These are phyloP conservation scores for Chlorella variabilis DNA, from an alignment of 163 green algal genomes.

Conservation along the genomic window DNA sequence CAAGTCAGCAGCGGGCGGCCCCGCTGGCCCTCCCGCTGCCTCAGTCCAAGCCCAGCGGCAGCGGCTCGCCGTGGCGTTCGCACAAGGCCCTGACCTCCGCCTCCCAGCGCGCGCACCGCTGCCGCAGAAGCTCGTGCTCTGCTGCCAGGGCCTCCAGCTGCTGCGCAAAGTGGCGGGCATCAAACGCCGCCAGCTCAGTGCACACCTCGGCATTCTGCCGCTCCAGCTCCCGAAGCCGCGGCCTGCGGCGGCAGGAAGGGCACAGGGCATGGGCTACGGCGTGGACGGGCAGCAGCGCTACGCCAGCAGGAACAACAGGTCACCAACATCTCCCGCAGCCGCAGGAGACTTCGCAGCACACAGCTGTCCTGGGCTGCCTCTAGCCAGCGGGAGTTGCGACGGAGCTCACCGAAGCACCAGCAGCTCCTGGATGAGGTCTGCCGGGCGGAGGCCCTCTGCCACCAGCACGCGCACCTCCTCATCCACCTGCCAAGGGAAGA, in stretches of 20 bases:
- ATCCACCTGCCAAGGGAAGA: background rate
- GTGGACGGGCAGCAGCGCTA: too few species aligned
- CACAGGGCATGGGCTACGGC: too few species aligned
- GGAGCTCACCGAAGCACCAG: slow-evolving; percentile 12
- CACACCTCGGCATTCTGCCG: slow-evolving; percentile 2
- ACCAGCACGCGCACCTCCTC: slow-evolving; percentile 38
- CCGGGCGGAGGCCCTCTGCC: slow-evolving; percentile 34
- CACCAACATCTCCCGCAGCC: too few species aligned
- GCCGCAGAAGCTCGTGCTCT: slow-evolving; percentile 35
- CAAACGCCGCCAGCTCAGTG: slow-evolving; percentile 14
- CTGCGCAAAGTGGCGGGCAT: background rate
- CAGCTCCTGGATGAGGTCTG: slow-evolving; percentile 41
- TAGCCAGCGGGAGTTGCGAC: too few species aligned
- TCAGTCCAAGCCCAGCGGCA: slow-evolving; percentile 5
- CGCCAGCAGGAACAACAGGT: too few species aligned
- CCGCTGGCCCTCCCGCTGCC: too few species aligned
- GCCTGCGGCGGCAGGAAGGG: background rate
- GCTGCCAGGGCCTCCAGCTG: slow-evolving; percentile 13
- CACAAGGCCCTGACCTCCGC: background rate
- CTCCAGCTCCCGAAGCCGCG: slow-evolving; percentile 18
- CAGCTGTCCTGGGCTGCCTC: too few species aligned
- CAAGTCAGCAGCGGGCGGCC: too few species aligned
- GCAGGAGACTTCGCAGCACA: too few species aligned
- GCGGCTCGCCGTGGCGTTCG: background rate
- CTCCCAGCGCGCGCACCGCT: slow-evolving; percentile 21